Conservation (phyloP, 202 grass and related monocot species). For the Carex arenaria region DNA sequence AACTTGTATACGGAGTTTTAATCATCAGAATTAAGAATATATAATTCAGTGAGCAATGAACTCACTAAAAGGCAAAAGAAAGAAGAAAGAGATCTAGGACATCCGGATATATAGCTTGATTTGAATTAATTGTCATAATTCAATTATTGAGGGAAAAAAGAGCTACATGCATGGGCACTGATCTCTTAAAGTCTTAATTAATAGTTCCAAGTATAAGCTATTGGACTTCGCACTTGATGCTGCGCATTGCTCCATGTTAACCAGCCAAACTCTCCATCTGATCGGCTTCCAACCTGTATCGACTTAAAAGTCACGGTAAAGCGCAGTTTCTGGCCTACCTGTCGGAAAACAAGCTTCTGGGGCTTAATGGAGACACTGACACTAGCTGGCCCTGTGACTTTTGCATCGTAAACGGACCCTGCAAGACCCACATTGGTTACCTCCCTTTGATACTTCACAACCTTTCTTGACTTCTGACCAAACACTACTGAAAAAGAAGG, state of each 20-base stretch:
- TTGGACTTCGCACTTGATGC: constrained; percentile 54
- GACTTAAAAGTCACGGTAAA: constrained; percentile 55
- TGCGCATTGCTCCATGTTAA: constrained; percentile 43
- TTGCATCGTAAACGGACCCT: constrained; percentile 25
- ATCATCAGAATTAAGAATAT: background rate
- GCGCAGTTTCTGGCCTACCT: constrained; percentile 30
- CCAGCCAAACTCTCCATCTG: constrained; percentile 45
- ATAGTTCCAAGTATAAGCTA: constrained; percentile 48
- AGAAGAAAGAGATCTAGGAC: background rate
- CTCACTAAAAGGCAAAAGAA: background rate
- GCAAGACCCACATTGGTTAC: constrained; percentile 54
- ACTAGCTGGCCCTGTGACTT: constrained; percentile 33
- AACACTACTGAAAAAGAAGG: constrained; percentile 65
- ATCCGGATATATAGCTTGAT: background rate
- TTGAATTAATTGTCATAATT: background rate
- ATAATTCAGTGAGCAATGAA: background rate
- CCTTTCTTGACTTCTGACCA: constrained; percentile 27
- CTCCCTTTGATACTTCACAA: constrained; percentile 42
- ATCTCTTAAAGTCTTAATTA: background rate
- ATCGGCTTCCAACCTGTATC: constrained; percentile 19
- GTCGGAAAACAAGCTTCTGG: constrained; percentile 47
- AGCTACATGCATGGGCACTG: background rate
- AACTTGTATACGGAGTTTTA: background rate
- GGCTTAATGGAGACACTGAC: constrained; percentile 48
- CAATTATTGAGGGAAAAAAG: background rate